Conservation (phyloP, 2,329 filamentous ascomycete genomes). For the Dryadomyces sulphureus region DNA sequence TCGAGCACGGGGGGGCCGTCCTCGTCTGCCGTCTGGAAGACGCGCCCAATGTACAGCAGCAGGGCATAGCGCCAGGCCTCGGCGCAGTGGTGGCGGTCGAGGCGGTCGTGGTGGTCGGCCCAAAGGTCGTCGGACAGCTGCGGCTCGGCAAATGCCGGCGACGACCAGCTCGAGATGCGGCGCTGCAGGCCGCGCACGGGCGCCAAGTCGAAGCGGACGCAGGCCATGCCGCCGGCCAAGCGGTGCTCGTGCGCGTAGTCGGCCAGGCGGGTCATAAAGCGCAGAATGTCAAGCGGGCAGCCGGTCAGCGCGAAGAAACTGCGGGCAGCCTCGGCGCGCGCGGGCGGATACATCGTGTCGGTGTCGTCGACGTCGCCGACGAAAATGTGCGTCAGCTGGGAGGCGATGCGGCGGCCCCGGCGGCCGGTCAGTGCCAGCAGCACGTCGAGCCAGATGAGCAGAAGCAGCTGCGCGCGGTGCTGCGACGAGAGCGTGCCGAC, state of each 20-base stretch:
- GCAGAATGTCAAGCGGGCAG: slow-evolving; percentile 17
- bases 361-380: slow-evolving; percentile 6
- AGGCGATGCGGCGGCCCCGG: slow-evolving; percentile 14
- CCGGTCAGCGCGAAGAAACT: slow-evolving; percentile 20
- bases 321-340: slow-evolving; percentile 11
- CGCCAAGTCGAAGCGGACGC: slow-evolving; percentile 15
- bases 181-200: slow-evolving; percentile 12
- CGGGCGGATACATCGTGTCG: too few relatives aligned
- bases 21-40: slow-evolving; percentile 12
- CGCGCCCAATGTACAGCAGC: slow-evolving; percentile 17
- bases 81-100: slow-evolving; percentile 18
- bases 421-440: slow-evolving; percentile 19
- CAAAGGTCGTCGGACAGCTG: neutral
- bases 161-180: slow-evolving; percentile 11
- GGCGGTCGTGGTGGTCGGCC: neutral
- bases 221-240: slow-evolving; percentile 16
- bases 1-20: neutral
- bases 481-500: neutral
- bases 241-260: slow-evolving; percentile 17
- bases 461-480: slow-evolving; percentile 15
- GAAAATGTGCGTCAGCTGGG: slow-evolving; percentile 9
- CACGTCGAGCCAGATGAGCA: slow-evolving; percentile 21
- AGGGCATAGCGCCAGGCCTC: slow-evolving; percentile 20
- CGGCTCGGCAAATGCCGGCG: slow-evolving; percentile 3
- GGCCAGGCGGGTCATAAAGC: slow-evolving; percentile 15